These are phyloP conservation scores for Phaeodactylum tricornutum DNA, from an alignment of 108 stramenopile genomes.

Conservation along the genomic window DNA sequence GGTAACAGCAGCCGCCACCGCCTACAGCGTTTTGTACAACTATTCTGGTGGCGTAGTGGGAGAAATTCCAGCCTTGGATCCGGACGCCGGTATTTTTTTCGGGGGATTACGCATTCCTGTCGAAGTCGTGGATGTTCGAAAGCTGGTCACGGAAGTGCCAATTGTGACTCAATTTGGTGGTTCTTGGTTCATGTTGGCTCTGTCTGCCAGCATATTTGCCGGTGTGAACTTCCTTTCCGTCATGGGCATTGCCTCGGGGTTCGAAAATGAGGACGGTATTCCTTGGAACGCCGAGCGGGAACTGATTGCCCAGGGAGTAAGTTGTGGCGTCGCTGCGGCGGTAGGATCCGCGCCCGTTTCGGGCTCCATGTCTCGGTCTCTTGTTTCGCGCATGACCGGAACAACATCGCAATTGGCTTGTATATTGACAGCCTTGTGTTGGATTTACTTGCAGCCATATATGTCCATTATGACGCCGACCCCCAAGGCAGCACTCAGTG, in stretches of 20 bases:
- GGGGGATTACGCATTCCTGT: slow-evolving; percentile 52
- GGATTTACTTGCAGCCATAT: slow-evolving; percentile 74
- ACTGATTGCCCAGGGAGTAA: slow-evolving; percentile 63
- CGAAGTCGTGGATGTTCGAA: slow-evolving; percentile 41
- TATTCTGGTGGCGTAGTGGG: slow-evolving; percentile 72
- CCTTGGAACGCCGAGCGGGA: slow-evolving; percentile 70
- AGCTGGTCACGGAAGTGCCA: slow-evolving; percentile 45
- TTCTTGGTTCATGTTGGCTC: slow-evolving; percentile 32
- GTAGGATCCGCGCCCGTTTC: slow-evolving; percentile 69
- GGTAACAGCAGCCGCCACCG: slow-evolving; percentile 52
- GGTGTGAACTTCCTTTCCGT: slow-evolving; percentile 73
- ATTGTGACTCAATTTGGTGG: slow-evolving; percentile 47
- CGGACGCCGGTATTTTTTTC: slow-evolving; percentile 53
- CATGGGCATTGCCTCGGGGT: slow-evolving; percentile 69
- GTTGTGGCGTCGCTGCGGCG: slow-evolving; percentile 54
- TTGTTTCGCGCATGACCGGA: slow-evolving; percentile 73
- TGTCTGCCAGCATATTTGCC: slow-evolving; percentile 53
- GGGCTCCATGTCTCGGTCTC: slow-evolving; percentile 63
- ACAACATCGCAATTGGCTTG: slow-evolving; percentile 60
- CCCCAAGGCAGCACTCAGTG: slow-evolving; percentile 64
- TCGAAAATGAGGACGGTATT: slow-evolving; percentile 66
- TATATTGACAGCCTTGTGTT: slow-evolving; percentile 54
- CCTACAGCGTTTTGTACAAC: slow-evolving; percentile 40
- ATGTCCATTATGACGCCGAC: slow-evolving; percentile 71
- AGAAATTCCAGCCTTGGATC: slow-evolving; percentile 54